Base-by-base conservation (phyloP, 2,329 filamentous ascomycete species). In the Setomelanomma holmii region DNA sequence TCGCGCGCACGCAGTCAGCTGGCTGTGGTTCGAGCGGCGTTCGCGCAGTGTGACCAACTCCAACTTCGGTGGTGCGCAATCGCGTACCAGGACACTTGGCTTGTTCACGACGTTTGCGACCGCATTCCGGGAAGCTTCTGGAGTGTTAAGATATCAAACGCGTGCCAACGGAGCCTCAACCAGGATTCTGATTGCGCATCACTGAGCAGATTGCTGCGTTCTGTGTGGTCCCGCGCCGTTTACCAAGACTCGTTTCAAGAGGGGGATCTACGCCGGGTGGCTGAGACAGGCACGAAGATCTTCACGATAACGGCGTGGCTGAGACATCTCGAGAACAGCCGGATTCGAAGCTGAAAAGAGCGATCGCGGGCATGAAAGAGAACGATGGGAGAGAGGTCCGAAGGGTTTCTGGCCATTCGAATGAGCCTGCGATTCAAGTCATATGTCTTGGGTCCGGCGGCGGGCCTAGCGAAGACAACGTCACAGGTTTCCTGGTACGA, bases 401-500 rank as follows among this genome's bases (percentile, higher is more conserved):
- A 62, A 68, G 74, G 55, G 61, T 63, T 46, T 71, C 68, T 21
- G 71, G 71, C 36, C 56, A 73, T 57, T 48, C 61, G 51, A 72
- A 63, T 54, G 75, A 71, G 58, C 72, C 74, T 52, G 74, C 74
- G 23, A 74, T 81, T 38, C 79, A 81, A 64, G 78, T 81, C 14
- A 79, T 81, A 45, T 81, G 79, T 67, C 70, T 81, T 65, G 95
- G 95, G 59, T 86, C 91, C 40, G 91, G 91, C 44, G 95, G 95
- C 52, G 95, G 95, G 45, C 95, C 95, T 24, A 84, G 86, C 66
- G 95, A 99, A 81, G 88, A 91, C 74, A 95, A 93, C 72, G 89
- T 91, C 20, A 97, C 93, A 0, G 91, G 92, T 2, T 86, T 98
- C 51, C 84, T 99, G 17, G 90, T 98, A 40, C 89, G 93, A 40